A percentile compares a stretch with the other conserved stretches of the same genome.
Conservation (phyloP, 495 filamentous ascomycete genomes). For the Xylaria venustula region DNA sequence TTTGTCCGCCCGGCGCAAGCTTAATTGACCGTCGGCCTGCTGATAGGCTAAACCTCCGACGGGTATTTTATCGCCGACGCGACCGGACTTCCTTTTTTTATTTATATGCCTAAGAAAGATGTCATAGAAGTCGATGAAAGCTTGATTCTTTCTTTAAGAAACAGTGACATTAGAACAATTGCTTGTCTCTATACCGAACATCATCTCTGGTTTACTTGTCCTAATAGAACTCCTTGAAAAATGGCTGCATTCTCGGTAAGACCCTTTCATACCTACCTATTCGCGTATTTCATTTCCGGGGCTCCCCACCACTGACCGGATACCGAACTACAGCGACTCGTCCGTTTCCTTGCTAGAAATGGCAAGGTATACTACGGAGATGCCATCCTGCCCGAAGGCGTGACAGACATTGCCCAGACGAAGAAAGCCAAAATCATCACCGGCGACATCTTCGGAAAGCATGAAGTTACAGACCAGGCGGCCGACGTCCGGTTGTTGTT, state of each 20-base stretch:
- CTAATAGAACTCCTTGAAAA: no score
- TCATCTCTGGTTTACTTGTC: no score
- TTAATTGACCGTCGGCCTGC: no score
- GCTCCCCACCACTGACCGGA: neutral
- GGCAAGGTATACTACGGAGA: conserved; percentile 80
- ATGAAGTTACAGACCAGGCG: conserved; percentile 68
- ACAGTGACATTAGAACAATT: no score
- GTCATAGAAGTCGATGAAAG: no score
- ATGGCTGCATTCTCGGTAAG: conserved; percentile 42
- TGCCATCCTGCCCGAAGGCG: conserved; percentile 68
- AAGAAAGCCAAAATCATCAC: conserved; percentile 66
- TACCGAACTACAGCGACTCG: conserved; percentile 55
- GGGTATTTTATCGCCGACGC: neutral
- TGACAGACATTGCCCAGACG: conserved; percentile 64
- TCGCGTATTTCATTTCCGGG: neutral
- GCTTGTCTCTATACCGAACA: no score
- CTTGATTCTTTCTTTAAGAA: no score
- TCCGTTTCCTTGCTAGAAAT: conserved; percentile 76
- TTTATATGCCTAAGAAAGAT: no score
- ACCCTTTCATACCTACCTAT: neutral
- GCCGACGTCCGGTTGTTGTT: conserved; percentile 66
- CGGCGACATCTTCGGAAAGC: conserved; percentile 71
- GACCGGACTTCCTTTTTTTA: neutral
- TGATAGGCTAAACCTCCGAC: conserved; percentile 6
- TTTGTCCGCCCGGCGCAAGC: no score